Percentiles rank a stretch among this genome's conserved stretches.
Conservation (phyloP, 768 basidiomycete genomes). For the Tulasnella sp. region DNA sequence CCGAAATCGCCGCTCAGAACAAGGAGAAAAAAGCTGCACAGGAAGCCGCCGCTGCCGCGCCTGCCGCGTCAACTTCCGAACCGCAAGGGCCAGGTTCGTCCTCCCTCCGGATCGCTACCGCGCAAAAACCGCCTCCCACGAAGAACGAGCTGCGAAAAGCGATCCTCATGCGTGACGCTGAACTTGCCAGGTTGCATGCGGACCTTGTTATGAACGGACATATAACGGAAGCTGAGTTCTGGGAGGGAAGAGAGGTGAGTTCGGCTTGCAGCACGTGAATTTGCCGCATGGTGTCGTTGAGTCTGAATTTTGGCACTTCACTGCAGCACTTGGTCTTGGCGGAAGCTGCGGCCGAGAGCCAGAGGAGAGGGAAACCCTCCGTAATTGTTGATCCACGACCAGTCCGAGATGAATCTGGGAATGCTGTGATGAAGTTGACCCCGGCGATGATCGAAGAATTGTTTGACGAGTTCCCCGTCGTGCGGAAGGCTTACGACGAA, state of each 20-base stretch:
- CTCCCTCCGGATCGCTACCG: slow-evolving; percentile 4
- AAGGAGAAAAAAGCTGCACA: slow-evolving; percentile 25
- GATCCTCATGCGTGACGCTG: slow-evolving; percentile 47
- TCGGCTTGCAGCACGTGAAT: slow-evolving; percentile 24
- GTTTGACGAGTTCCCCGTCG: slow-evolving; percentile 96
- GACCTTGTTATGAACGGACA: slow-evolving; percentile 85
- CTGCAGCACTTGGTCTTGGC: slow-evolving; percentile 74
- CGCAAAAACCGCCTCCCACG: slow-evolving; percentile 13
- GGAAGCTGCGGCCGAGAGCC: slow-evolving; percentile 71
- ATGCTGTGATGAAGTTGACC: slow-evolving; percentile 87
- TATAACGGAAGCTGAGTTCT: slow-evolving; percentile 92
- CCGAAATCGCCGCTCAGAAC: slow-evolving; percentile 21
- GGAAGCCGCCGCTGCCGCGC: not conserved
- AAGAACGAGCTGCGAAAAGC: slow-evolving; percentile 29
- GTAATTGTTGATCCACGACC: slow-evolving; percentile 88
- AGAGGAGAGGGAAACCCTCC: slow-evolving; percentile 79
- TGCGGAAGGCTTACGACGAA: slow-evolving; percentile 87
- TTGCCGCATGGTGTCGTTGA: not conserved
- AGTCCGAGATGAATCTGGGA: slow-evolving; percentile 78
- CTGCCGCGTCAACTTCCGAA: slow-evolving; percentile 3
- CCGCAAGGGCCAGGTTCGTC: slow-evolving; percentile 26
- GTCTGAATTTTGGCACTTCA: not conserved
- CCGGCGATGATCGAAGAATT: slow-evolving; percentile 93
- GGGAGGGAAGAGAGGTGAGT: slow-evolving; percentile 90
- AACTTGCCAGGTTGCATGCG: slow-evolving; percentile 78